A percentile compares a stretch with the other conserved stretches of the same genome.
Evolutionary conservation across 805 yeast genomes (phyloP).

Genomic region (Yarrowia osloensis): DNA sequence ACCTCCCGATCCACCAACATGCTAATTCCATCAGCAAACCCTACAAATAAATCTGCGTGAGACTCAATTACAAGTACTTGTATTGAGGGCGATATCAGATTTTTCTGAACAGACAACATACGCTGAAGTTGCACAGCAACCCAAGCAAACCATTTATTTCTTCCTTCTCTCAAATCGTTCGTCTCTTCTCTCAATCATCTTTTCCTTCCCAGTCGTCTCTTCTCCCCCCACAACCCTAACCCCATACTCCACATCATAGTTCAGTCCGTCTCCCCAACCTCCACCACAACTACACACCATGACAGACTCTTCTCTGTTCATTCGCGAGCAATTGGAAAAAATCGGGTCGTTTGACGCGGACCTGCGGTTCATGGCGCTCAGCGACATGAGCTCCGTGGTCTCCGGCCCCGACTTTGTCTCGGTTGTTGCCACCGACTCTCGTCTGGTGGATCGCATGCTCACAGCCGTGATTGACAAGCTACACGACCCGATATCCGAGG

Average conservation of each 20-base stretch:
- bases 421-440: constrained; percentile 40
- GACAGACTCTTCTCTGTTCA: constrained; percentile 10
- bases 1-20: too few relatives aligned
- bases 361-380: constrained; percentile 80
- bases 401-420: constrained; percentile 36
- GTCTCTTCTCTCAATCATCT: too few relatives aligned
- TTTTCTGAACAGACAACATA: too few relatives aligned
- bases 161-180: too few relatives aligned
- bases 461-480: constrained; percentile 50
- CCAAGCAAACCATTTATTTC: too few relatives aligned
- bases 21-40: too few relatives aligned
- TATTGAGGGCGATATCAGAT: too few relatives aligned
- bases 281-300: not conserved
- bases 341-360: constrained; percentile 59
- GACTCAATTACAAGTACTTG: too few relatives aligned
- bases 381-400: constrained; percentile 57
- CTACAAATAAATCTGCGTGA: too few relatives aligned
- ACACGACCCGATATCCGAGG: constrained; percentile 67
- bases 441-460: constrained; percentile 41
- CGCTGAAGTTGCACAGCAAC: too few relatives aligned
- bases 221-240: constrained; percentile 4
- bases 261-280: too few relatives aligned
- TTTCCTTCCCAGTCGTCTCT: too few relatives aligned
- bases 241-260: not conserved
- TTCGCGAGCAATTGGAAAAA: constrained; percentile 27